Conservation (phyloP, 331 rosid species). For the Acacia pycnantha region DNA sequence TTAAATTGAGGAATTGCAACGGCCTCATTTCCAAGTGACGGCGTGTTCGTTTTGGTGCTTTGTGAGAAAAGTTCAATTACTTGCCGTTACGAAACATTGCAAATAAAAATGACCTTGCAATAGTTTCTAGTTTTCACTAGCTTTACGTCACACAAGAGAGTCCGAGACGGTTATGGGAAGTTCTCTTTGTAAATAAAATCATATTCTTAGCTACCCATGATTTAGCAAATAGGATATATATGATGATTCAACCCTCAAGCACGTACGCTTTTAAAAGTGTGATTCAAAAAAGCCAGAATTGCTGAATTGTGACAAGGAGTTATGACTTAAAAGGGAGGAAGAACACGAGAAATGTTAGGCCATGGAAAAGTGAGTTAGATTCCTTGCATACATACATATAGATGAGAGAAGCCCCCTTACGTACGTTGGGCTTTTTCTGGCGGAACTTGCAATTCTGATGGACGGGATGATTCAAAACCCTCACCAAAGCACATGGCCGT, state of each 20-base stretch:
- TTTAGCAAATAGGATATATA: background rate
- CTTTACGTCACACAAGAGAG: background rate
- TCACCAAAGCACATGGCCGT: too few species aligned
- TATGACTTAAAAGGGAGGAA: background rate
- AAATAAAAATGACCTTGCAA: too few species aligned
- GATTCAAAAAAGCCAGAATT: background rate
- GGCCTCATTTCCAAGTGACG: background rate
- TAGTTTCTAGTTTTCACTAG: too few species aligned
- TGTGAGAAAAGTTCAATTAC: background rate
- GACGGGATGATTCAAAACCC: too few species aligned
- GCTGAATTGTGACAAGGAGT: background rate
- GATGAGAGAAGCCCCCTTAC: too few species aligned
- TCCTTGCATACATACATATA: too few species aligned
- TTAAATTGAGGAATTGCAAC: slow-evolving; percentile 2
- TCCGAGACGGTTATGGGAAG: background rate
- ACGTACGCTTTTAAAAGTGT: background rate
- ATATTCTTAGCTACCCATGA: background rate
- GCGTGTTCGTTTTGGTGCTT: background rate
- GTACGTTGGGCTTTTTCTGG: too few species aligned
- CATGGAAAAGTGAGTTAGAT: background rate
- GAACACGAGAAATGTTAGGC: background rate
- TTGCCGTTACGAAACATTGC: background rate
- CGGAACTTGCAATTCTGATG: too few species aligned
- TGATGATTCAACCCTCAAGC: background rate
- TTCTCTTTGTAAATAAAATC: background rate